Evolutionary conservation across 179 eudicot species (phyloP), one percentile per base, ranked within the genome.

Genomic region (Sideroxylon spinosum): DNA sequence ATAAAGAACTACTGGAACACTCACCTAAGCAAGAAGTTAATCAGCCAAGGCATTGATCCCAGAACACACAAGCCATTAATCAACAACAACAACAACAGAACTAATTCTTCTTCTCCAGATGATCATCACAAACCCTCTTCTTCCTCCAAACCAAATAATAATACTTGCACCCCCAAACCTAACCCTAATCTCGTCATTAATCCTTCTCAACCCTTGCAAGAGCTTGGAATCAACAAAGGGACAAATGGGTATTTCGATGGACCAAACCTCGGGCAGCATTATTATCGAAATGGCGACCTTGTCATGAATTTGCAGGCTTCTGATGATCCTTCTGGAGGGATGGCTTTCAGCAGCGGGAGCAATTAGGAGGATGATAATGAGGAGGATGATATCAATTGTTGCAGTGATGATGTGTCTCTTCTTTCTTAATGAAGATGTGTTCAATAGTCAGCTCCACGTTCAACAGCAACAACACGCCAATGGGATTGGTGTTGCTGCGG

Each of bases 41-140:
- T 87, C 78, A 87, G 76, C 80, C 86, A 85, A 79, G 89, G 87
- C 11, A 87, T 87, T 10, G 89, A 87, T 78, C 89, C 89, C n/a
- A 87, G 85, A 78, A 87, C 89, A 28, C 89, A 87, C 83, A 83
- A 83, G 73, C 87, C 89, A 46, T 19, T 55, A 10, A 46, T 23
- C 20, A 12, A 25, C 44, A 37, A 37, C 44, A 37, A 37, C 44
- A 37, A 37, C 44, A 37, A 37, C 44, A 37, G 5, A 4, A 25
- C 44, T 7, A 52, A 52, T 52, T 37, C 56, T 9, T 22, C 65
- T 10, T 16, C 64, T 7, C 25, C 61, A 4, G 53, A 20, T 6
- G 48, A 6, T 2, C 23, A 71, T 1, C 8, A 26, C 62, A 66
- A 76, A 13, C 76, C 71, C 32, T 68, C 76, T 7, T 69, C 78